Percentiles rank a stretch among this genome's conserved stretches.
phyloP scores from a whole-genome alignment of 768 basidiomycete genomes.

The Amanita exitialis region DNA sequence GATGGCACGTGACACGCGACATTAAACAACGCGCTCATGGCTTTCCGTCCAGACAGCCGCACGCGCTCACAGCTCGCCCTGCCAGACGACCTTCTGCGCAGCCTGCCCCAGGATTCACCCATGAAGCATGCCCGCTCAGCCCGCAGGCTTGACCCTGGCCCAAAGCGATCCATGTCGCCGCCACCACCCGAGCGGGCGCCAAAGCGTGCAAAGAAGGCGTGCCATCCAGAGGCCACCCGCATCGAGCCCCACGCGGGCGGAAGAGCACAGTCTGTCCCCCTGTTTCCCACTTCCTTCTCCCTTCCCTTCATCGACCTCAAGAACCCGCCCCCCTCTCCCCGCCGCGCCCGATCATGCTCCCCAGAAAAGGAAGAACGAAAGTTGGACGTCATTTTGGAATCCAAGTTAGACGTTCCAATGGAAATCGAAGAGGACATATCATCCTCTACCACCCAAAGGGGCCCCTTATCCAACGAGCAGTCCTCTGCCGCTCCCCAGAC shows the following conservation, averaged over 20 bases:
- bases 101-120: conserved; percentile 36
- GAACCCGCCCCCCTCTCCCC: conserved; percentile 31
- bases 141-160: conserved; percentile 7
- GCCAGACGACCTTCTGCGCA: conserved; percentile 33
- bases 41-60: neutral
- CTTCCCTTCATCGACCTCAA: conserved; percentile 31
- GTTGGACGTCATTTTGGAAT: conserved; percentile 19
- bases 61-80: conserved; percentile 45
- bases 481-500: conserved; percentile 8
- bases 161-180: conserved; percentile 34
- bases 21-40: conserved; percentile 17
- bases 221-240: conserved; percentile 10
- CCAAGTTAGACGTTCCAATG: conserved; percentile 5
- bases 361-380: conserved; percentile 32
- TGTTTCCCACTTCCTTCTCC: conserved; percentile 22
- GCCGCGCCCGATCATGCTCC: conserved; percentile 28
- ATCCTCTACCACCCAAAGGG: neutral
- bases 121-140: conserved; percentile 34
- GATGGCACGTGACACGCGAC: conserved; percentile 19
- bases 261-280: conserved; percentile 37
- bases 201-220: conserved; percentile 27
- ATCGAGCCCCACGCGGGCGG: conserved; percentile 16
- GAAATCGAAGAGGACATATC: conserved; percentile 16
- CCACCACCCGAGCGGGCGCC: conserved; percentile 20
- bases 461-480: conserved; percentile 8